A percentile compares a stretch with the other conserved stretches of the same genome.
Conservation (phyloP, 306 rosid species). For the Carpinus fangiana region DNA sequence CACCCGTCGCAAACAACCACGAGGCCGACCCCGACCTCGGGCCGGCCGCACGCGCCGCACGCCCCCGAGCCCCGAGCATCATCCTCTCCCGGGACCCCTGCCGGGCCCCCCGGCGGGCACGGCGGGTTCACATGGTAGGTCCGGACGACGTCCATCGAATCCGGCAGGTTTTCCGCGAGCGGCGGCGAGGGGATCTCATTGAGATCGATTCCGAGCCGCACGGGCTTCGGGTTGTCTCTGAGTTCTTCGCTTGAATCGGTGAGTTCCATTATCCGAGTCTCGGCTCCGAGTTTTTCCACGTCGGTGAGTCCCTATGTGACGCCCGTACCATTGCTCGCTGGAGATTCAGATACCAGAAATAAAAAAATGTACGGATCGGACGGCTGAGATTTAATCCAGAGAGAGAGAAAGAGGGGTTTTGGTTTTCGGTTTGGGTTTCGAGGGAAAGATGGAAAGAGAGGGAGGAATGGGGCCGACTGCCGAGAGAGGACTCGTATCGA, state of each 20-base stretch:
- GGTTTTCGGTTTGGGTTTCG: conserved; percentile 26
- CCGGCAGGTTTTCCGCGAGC: conserved; percentile 67
- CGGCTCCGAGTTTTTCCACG: conserved; percentile 33
- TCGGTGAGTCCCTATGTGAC: conserved; percentile 40
- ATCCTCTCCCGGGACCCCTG: conserved; percentile 40
- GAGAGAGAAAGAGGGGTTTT: conserved; percentile 24
- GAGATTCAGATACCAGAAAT: conserved; percentile 24
- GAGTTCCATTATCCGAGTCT: conserved; percentile 83
- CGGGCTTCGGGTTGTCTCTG: conserved; percentile 29
- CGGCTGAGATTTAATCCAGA: conserved; percentile 49
- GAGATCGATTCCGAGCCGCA: conserved; percentile 81
- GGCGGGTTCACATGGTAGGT: conserved; percentile 77
- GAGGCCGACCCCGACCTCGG: conserved; percentile 39
- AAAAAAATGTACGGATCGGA: conserved; percentile 47
- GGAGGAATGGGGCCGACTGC: conserved; percentile 55
- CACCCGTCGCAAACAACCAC: conserved; percentile 95
- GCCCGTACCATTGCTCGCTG: conserved; percentile 59
- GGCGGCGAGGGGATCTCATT: conserved; percentile 97
- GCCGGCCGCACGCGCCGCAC: conserved; percentile 60
- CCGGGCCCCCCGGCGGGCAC: conserved; percentile 73
- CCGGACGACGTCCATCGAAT: conserved; percentile 75
- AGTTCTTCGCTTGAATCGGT: conserved; percentile 70
- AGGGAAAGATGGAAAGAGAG: conserved; percentile 40
- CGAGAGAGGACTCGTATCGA: neutral
- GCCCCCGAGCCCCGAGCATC: conserved; percentile 24